A percentile compares a stretch with the other conserved stretches of the same genome.
phyloP scores from a whole-genome alignment of 1,139 yeast genomes.

The Lizanozyma gosingica region DNA sequence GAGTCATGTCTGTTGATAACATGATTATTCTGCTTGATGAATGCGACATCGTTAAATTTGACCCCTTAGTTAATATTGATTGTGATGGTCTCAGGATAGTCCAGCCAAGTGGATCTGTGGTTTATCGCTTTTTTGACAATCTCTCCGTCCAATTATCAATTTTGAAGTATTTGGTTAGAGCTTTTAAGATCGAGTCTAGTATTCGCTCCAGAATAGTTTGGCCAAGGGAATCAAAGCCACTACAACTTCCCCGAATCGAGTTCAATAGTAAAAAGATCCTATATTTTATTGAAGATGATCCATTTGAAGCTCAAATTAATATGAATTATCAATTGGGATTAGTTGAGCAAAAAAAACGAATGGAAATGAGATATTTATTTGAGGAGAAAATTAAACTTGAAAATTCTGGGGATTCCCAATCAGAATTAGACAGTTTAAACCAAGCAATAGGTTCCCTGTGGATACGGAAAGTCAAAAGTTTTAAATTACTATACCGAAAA shows the following conservation, averaged over 20 bases:
- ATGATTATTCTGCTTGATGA: slow-evolving; percentile 5
- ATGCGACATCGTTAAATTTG: slow-evolving; percentile 12
- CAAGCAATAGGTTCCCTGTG: slow-evolving; percentile 24
- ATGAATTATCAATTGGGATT: slow-evolving; percentile 38
- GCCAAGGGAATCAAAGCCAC: slow-evolving; percentile 23
- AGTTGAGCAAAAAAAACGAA: slow-evolving; percentile 32
- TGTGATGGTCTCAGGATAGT: slow-evolving; percentile 27
- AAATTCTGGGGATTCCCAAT: slow-evolving; percentile 4
- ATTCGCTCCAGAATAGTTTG: slow-evolving; percentile 17
- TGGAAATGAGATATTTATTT: slow-evolving; percentile 23
- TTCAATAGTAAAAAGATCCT: slow-evolving; percentile 19
- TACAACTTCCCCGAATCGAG: slow-evolving; percentile 21
- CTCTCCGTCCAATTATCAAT: slow-evolving; percentile 46
- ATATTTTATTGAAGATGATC: slow-evolving; percentile 37
- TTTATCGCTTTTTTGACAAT: slow-evolving; percentile 54
- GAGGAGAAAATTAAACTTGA: slow-evolving; percentile 11
- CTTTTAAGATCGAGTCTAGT: slow-evolving; percentile 41
- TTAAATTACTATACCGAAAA: slow-evolving; percentile 18
- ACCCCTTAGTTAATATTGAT: slow-evolving; percentile 13
- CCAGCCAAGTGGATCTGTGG: slow-evolving; percentile 47
- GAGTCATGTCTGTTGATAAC: slow-evolving; percentile 32
- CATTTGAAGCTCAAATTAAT: slow-evolving; percentile 34
- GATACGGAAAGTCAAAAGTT: slow-evolving; percentile 32
- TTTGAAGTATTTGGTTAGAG: slow-evolving; percentile 43
- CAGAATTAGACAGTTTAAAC: slow-evolving; percentile 10